Evolutionary conservation across 2,329 filamentous ascomycete genomes (phyloP).

Genomic region (Fusarium paranaense): DNA sequence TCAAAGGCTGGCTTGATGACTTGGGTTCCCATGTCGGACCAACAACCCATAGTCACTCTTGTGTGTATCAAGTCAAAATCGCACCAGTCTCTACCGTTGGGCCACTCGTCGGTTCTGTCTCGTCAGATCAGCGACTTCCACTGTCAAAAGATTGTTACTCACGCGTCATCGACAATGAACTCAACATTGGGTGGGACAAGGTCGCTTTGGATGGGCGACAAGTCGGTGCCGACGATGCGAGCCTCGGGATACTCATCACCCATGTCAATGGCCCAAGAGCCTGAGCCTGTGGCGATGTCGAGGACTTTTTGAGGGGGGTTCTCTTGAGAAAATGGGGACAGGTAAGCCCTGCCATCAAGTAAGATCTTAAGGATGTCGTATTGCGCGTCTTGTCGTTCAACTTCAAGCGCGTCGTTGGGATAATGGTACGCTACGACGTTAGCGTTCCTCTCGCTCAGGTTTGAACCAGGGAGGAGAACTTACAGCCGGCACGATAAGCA

Average conservation of each 20-base stretch:
- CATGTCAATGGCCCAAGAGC: slow-evolving; percentile 3
- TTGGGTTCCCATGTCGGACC: neutral
- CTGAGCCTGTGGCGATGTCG: slow-evolving; percentile 1
- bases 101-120: neutral
- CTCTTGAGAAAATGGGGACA: neutral
- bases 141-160: neutral
- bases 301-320: neutral
- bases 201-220: neutral
- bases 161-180: slow-evolving; percentile 5
- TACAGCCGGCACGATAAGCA: neutral
- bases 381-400: neutral
- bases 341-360: neutral
- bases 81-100: neutral
- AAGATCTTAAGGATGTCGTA: slow-evolving; percentile 1
- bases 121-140: neutral
- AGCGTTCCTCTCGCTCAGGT: neutral
- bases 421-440: neutral
- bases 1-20: slow-evolving; percentile 4
- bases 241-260: neutral
- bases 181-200: neutral
- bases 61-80: slow-evolving; percentile 5
- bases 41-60: neutral
- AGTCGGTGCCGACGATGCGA: slow-evolving; percentile 1
- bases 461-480: neutral
- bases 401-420: neutral